phyloP scores from a whole-genome alignment of 345 rosid species.

The Acer yangbiense region DNA sequence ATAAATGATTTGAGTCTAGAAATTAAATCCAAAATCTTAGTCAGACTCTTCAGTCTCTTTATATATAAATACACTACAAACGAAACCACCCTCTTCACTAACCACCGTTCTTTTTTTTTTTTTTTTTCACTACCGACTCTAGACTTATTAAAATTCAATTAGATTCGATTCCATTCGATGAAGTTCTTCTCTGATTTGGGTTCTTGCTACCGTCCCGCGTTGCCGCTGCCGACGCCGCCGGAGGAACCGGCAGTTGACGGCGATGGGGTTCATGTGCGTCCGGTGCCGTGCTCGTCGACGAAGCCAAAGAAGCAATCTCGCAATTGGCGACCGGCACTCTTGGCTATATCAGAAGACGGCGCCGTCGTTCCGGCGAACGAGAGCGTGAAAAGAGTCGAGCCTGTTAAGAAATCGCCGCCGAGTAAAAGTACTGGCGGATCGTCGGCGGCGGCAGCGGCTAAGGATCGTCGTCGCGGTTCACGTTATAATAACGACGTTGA shows the following conservation, averaged over 20 bases:
- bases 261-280: neutral
- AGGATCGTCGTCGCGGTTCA: constrained; percentile 7
- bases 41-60: no score
- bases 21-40: no score
- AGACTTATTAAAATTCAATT: no score
- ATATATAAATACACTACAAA: no score
- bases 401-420: constrained; percentile 22
- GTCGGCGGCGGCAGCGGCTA: neutral
- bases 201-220: constrained; percentile 23
- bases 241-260: neutral
- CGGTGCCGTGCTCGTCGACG: neutral
- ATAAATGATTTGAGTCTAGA: no score
- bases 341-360: constrained; percentile 31
- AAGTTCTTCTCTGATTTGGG: constrained; percentile 32
- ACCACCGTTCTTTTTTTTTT: no score
- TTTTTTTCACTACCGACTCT: no score
- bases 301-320: neutral
- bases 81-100: no score
- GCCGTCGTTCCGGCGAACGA: constrained; percentile 1
- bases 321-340: constrained; percentile 36
- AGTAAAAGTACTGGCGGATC: neutral
- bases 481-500: neutral
- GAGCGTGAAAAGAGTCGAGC: neutral
- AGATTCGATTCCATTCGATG: neutral
- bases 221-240: neutral